Conservation (phyloP, 495 filamentous ascomycete genomes). For the Penicillium paradoxum region DNA sequence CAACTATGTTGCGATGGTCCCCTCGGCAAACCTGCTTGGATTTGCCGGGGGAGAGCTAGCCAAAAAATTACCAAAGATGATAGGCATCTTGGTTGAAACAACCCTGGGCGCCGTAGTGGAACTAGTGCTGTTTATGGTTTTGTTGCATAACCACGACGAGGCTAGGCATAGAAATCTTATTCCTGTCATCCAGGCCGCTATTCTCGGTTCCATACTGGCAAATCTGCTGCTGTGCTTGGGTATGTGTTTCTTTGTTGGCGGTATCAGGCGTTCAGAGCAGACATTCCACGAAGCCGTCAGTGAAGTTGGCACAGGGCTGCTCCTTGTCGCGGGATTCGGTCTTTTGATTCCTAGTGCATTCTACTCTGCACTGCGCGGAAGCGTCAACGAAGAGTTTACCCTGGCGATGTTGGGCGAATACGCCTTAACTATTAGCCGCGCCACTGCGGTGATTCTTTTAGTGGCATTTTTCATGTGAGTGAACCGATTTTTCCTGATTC, state of each 20-base stretch:
- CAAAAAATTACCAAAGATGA: constrained; percentile 70
- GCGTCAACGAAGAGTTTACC: constrained; percentile 28
- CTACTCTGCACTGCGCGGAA: constrained; percentile 50
- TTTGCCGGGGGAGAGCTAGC: constrained; percentile 81
- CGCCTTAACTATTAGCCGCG: constrained; percentile 65
- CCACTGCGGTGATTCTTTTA: constrained; percentile 72
- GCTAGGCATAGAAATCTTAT: constrained; percentile 39
- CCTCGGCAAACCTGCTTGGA: constrained; percentile 79
- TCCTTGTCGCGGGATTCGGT: constrained; percentile 78
- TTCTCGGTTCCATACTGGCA: constrained; percentile 74
- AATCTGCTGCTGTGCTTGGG: constrained; percentile 74
- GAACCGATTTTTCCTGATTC: too few relatives aligned
- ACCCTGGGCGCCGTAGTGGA: constrained; percentile 75
- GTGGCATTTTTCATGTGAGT: constrained; percentile 61
- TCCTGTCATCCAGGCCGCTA: constrained; percentile 76
- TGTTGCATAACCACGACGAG: constrained; percentile 41
- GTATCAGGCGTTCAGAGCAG: constrained; percentile 59
- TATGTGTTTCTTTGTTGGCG: constrained; percentile 72
- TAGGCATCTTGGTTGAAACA: constrained; percentile 73
- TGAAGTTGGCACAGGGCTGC: constrained; percentile 73
- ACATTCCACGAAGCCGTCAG: constrained; percentile 70
- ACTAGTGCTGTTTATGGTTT: constrained; percentile 75
- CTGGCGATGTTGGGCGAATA: constrained; percentile 40
- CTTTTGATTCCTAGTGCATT: constrained; percentile 81
- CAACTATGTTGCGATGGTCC: constrained; percentile 80